Base-by-base conservation (phyloP, 75 land plant species). In the Picea sitchensis region DNA sequence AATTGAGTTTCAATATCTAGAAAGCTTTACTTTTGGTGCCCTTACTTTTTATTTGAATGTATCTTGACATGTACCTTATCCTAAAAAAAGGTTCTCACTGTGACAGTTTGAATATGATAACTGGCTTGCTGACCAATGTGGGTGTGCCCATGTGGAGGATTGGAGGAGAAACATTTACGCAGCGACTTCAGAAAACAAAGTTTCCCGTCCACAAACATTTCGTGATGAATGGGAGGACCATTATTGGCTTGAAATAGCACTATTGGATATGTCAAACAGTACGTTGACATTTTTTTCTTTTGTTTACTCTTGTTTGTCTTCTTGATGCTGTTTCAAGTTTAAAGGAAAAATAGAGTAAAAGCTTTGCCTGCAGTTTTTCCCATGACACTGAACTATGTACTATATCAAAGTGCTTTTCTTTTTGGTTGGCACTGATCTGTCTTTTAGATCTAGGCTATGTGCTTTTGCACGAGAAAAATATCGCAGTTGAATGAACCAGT, bases 221-320 rank as follows among this genome's bases (percentile, higher is more conserved):
- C 91, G 96, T 60, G 98, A 95, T 80, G 91, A 83, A 78, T 95
- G 93, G 96, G 82, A 84, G 14, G 93, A 95, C 74, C 80, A 91
- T 17, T 83, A 89, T 71, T 82, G 84, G 82, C 82, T 82, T 69
- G 36, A 68, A 64, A 67, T 83, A 81, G 95, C 96, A 73, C 71
- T 75, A 51, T 75, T 31, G 26, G 41, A 44, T 75, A 14, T 41
- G 32, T 56, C 59, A 75, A 21, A 23, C 4, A 57, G 76, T 75
- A 56, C 7, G 76, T 4, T 26, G 17, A 21, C 30, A 11, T 57
- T 75, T 26, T 56, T 51, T 74, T 12, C 31, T 20, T 8, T 47
- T 47, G 54, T 47, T 47, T 47, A 7, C 54, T 8, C 8, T 47
- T 47, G 54, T 47, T 47, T 47, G 1, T 47, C 54, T 8, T 47